Conservation (phyloP, 2,329 filamentous ascomycete genomes). For the Ophiostoma australiae region DNA sequence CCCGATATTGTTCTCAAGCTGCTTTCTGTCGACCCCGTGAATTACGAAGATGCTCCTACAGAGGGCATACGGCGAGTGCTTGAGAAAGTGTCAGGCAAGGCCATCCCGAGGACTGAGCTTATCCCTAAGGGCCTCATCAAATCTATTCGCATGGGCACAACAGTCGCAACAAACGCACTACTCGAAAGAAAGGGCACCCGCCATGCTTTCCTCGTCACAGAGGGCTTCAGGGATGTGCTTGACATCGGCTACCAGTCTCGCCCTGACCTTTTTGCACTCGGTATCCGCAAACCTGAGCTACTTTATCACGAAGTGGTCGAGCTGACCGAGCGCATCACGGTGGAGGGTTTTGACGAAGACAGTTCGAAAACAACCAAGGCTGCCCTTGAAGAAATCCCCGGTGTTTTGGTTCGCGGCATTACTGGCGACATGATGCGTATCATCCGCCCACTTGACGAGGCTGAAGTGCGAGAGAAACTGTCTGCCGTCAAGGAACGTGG, state of each 20-base stretch:
- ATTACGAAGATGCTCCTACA: constrained; percentile 65
- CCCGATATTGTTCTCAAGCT: constrained; percentile 50
- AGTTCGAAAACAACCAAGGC: neutral
- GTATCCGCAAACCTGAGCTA: constrained; percentile 78
- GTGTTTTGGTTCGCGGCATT: constrained; percentile 40
- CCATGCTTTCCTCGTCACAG: constrained; percentile 83
- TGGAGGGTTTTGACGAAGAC: constrained; percentile 61
- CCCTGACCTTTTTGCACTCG: constrained; percentile 84
- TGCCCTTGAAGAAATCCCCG: constrained; percentile 31
- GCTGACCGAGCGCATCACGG: constrained; percentile 80
- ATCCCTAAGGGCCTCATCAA: constrained; percentile 33
- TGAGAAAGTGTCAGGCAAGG: constrained; percentile 38
- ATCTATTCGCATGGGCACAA: constrained; percentile 59
- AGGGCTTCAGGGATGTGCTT: constrained; percentile 81
- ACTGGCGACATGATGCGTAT: constrained; percentile 44
- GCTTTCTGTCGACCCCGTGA: constrained; percentile 61
- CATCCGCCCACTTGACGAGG: constrained; percentile 53
- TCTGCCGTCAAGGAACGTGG: constrained; percentile 58
- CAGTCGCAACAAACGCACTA: constrained; percentile 86
- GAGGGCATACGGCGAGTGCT: constrained; percentile 58
- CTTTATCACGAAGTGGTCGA: constrained; percentile 80
- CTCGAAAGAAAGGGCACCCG: constrained; percentile 85
- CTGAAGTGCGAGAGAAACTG: constrained; percentile 51
- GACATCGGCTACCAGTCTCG: constrained; percentile 86
- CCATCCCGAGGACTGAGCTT: constrained; percentile 56